phyloP scores from a whole-genome alignment of 2,329 filamentous ascomycete genomes.

The Gyromitra esculenta region DNA sequence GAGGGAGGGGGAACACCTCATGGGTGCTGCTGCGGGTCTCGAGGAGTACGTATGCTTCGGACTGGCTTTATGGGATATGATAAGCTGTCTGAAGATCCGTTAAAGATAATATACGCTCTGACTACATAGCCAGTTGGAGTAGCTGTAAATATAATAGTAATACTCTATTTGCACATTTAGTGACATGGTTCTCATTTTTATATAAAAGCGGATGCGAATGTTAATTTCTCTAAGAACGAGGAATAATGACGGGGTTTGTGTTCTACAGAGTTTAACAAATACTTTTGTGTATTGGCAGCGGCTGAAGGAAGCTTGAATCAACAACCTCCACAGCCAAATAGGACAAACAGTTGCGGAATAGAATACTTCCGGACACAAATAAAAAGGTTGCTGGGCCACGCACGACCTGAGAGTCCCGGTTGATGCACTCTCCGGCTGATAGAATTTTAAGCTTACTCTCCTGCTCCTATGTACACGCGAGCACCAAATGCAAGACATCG shows the following conservation, averaged over 20 bases:
- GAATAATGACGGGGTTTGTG: not conserved
- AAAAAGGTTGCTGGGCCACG: not conserved
- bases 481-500: constrained; percentile 3
- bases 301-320: not conserved
- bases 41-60: constrained; percentile 25
- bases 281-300: not conserved
- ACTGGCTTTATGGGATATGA: constrained; percentile 15
- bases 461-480: constrained; percentile 6
- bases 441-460: constrained; percentile 39
- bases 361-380: not conserved
- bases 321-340: not conserved
- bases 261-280: not conserved
- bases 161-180: constrained; percentile 4
- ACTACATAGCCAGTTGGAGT: not conserved
- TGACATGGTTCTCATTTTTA: not conserved
- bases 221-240: not conserved
- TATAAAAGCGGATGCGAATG: not conserved
- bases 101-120: not conserved
- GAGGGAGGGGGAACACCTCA: not conserved
- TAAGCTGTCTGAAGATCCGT: not conserved
- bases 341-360: not conserved
- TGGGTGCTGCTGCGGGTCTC: not conserved
- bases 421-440: not conserved
- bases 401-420: constrained; percentile 1
- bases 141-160: not conserved